Percentiles rank a stretch among this genome's conserved stretches.
Evolutionary conservation across 2,329 filamentous ascomycete genomes (phyloP).

Genomic region (Neonectria neomacrospora): DNA sequence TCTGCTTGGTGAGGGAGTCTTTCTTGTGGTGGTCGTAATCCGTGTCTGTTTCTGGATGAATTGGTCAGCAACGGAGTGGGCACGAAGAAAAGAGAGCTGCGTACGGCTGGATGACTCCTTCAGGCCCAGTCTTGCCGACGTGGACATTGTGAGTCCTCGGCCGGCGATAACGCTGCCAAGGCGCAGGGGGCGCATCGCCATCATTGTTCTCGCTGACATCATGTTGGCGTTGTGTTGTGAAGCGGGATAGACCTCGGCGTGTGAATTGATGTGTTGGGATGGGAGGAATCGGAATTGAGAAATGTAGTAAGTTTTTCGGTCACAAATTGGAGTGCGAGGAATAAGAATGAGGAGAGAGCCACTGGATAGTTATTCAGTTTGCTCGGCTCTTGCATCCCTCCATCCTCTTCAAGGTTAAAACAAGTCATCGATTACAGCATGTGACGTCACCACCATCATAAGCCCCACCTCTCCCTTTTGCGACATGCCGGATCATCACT

Average conservation of each 20-base stretch:
- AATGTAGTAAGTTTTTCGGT: too few species aligned
- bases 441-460: slow-evolving; percentile 28
- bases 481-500: slow-evolving; percentile 15
- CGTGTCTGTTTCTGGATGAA: slow-evolving; percentile 47
- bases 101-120: slow-evolving; percentile 54
- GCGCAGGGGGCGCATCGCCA: slow-evolving; percentile 41
- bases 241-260: background rate
- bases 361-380: background rate
- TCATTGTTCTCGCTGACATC: slow-evolving; percentile 39
- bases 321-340: background rate
- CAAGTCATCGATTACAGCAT: slow-evolving; percentile 11
- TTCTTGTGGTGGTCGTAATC: slow-evolving; percentile 69
- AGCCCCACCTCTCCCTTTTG: slow-evolving; percentile 8
- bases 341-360: background rate
- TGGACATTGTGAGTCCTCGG: slow-evolving; percentile 44
- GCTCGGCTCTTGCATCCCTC: background rate
- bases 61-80: background rate
- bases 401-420: background rate
- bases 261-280: background rate
- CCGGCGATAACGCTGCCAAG: slow-evolving; percentile 37
- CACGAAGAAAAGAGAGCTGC: slow-evolving; percentile 9
- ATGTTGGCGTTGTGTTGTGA: slow-evolving; percentile 28
- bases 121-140: slow-evolving; percentile 45
- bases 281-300: background rate
- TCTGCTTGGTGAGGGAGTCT: slow-evolving; percentile 73